Conservation (phyloP, 1,284 basidiomycete genomes). For the Austroboletus olivaceoglutinosus region DNA sequence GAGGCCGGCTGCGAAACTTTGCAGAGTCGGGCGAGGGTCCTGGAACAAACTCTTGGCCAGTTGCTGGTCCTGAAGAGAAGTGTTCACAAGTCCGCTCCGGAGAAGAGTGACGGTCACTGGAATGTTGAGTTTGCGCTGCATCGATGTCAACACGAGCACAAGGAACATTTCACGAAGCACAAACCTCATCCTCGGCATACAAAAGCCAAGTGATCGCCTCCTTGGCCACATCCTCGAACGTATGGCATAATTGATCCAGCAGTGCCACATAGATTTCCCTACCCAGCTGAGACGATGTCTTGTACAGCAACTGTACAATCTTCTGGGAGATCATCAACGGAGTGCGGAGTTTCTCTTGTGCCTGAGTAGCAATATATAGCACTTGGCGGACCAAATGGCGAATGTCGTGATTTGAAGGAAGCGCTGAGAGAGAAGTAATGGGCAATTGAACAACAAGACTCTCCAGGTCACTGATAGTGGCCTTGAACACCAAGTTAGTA, state of each 20-base stretch:
- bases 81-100: constrained; percentile 78
- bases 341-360: constrained; percentile 79
- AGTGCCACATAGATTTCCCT: constrained; percentile 90
- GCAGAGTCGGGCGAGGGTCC: constrained; percentile 74
- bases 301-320: constrained; percentile 87
- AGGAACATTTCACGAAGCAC: constrained; percentile 22
- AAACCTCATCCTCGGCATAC: constrained; percentile 93
- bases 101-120: constrained; percentile 90
- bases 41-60: constrained; percentile 85
- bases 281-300: constrained; percentile 77
- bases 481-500: constrained; percentile 36
- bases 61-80: constrained; percentile 85
- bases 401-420: constrained; percentile 85
- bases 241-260: constrained; percentile 85
- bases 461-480: constrained; percentile 77
- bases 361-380: constrained; percentile 74
- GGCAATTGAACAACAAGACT: constrained; percentile 70
- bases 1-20: constrained; percentile 83
- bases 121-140: constrained; percentile 92
- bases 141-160: constrained; percentile 14
- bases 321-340: constrained; percentile 94
- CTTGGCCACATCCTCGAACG: constrained; percentile 90
- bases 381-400: constrained; percentile 83
- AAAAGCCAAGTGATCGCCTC: constrained; percentile 97
- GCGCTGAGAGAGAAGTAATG: constrained; percentile 59